phyloP scores from a whole-genome alignment of 2,329 filamentous ascomycete species.

The Sarocladium kiliense region DNA sequence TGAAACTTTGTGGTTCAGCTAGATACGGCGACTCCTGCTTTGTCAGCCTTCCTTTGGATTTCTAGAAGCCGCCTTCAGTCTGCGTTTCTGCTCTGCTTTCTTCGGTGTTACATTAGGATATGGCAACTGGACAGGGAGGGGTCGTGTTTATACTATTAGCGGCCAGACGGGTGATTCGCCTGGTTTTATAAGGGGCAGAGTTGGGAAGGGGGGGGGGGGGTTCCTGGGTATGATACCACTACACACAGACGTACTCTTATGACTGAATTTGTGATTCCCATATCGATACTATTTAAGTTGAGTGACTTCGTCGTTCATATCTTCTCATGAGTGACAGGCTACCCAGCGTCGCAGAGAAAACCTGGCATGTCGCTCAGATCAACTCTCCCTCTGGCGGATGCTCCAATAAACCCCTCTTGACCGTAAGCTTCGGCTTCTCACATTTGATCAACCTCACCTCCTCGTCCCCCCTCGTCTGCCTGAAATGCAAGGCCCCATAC shows the following conservation, averaged over 20 bases:
- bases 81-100: background rate
- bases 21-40: background rate
- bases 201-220: too few species aligned
- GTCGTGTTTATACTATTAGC: background rate
- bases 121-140: background rate
- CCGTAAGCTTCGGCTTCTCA: background rate
- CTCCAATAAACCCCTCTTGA: background rate
- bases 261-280: background rate
- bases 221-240: constrained; percentile 9
- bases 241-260: background rate
- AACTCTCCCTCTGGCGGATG: background rate
- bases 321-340: too few species aligned
- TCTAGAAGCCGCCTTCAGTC: background rate
- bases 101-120: background rate
- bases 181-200: background rate
- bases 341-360: too few species aligned
- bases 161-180: background rate
- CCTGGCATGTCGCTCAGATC: too few species aligned
- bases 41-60: background rate
- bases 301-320: too few species aligned
- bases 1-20: too few species aligned
- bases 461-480: background rate
- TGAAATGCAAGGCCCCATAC: background rate
- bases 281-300: too few species aligned
- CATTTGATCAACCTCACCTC: background rate